Percentiles rank a stretch among this genome's conserved stretches.
Conservation (phyloP, 2,329 filamentous ascomycete genomes). For the Claviceps lovelessii region DNA sequence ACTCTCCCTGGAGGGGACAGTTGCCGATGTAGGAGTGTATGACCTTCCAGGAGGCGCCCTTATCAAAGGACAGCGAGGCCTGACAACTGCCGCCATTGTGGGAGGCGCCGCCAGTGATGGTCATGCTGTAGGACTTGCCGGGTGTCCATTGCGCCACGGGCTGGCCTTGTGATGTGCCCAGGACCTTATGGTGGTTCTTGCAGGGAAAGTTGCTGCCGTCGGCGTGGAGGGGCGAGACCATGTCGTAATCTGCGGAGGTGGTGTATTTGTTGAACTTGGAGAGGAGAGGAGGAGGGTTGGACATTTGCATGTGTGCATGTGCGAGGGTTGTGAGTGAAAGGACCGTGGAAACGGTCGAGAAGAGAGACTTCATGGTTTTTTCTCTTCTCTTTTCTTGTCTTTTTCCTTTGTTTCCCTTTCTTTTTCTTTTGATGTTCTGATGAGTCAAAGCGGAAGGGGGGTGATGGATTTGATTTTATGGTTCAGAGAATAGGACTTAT, state of each 20-base stretch:
- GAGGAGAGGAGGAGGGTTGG: conserved; percentile 34
- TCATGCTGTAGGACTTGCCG: conserved; percentile 38
- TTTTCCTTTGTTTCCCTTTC: too few relatives aligned
- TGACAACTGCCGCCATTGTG: conserved; percentile 51
- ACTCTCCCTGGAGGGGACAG: conserved; percentile 17
- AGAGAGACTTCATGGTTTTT: background rate
- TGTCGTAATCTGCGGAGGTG: conserved; percentile 50
- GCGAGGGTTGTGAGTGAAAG: background rate
- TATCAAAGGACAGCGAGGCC: conserved; percentile 46
- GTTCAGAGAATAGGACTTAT: too few relatives aligned
- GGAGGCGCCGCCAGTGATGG: conserved; percentile 34
- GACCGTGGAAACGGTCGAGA: background rate
- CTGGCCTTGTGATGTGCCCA: conserved; percentile 34
- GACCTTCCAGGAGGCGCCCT: conserved; percentile 43
- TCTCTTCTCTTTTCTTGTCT: too few relatives aligned
- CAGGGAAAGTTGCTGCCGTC: conserved; percentile 59
- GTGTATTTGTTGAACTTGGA: conserved; percentile 38
- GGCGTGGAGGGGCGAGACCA: conserved; percentile 49
- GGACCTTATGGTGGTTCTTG: conserved; percentile 45
- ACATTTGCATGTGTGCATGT: conserved; percentile 43
- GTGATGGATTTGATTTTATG: too few relatives aligned
- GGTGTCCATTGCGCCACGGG: conserved; percentile 40
- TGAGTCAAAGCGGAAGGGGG: too few relatives aligned
- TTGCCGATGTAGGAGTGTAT: conserved; percentile 20
- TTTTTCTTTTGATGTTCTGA: background rate